A percentile compares a stretch with the other conserved stretches of the same genome.
Conservation (phyloP, 257 asterid genomes). For the Vinca minor region DNA sequence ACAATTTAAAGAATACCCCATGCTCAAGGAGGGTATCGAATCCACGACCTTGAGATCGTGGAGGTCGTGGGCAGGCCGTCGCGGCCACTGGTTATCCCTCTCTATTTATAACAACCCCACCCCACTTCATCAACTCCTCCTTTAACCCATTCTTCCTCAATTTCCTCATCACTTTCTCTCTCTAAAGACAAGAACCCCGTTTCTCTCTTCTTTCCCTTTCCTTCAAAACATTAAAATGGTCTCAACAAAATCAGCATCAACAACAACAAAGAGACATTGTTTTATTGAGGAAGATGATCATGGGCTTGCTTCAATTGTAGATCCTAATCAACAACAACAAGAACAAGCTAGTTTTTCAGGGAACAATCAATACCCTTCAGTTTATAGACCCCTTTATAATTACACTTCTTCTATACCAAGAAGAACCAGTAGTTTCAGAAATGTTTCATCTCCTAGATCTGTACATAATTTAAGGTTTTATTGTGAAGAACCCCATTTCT, state of each 20-base stretch:
- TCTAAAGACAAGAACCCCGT: neutral
- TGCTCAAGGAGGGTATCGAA: too few relatives aligned
- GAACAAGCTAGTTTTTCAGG: conserved; percentile 14
- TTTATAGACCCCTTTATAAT: conserved; percentile 20
- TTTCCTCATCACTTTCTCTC: too few relatives aligned
- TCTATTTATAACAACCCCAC: conserved; percentile 25
- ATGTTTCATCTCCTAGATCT: conserved; percentile 27
- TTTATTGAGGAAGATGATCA: conserved; percentile 27
- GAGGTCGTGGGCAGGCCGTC: too few relatives aligned
- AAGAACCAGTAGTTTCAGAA: conserved; percentile 11
- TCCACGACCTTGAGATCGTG: too few relatives aligned
- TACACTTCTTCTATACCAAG: conserved; percentile 18
- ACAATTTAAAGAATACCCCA: too few relatives aligned
- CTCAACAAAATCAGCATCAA: conserved; percentile 13
- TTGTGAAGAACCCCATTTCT: conserved; percentile 32
- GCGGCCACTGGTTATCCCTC: too few relatives aligned
- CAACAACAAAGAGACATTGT: conserved; percentile 19
- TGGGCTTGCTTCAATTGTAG: conserved; percentile 26
- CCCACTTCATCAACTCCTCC: neutral
- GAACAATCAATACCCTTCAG: conserved; percentile 14
- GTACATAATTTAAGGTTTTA: conserved; percentile 10
- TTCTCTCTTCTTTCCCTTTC: too few relatives aligned
- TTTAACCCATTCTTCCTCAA: neutral
- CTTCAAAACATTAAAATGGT: conserved; percentile 16
- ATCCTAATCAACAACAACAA: too few relatives aligned